Percentiles rank a stretch among this genome's conserved stretches.
Evolutionary conservation across 163 green algal species (phyloP).

Genomic region (Trebouxiophyceae sp.): DNA sequence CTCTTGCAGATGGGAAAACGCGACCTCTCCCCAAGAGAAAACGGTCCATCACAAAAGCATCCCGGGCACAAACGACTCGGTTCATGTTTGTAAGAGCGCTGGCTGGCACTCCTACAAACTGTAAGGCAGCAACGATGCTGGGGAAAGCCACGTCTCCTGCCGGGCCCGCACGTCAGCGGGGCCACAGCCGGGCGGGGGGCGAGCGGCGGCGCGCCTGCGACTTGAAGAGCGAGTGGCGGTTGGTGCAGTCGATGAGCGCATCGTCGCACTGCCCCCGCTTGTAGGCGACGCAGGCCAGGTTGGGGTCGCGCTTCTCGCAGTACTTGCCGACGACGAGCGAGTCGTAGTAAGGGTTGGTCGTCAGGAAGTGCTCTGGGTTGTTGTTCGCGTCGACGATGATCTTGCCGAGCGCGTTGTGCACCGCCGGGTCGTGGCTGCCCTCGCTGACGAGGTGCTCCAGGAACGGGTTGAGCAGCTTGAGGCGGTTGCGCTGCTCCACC

Average conservation of each 20-base stretch:
- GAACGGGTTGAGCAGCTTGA: constrained; percentile 93
- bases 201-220: too few species aligned
- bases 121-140: too few species aligned
- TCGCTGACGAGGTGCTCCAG: constrained; percentile 95
- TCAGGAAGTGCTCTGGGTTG: constrained; percentile 99
- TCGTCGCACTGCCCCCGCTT: constrained; percentile 95
- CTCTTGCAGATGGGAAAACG: too few species aligned
- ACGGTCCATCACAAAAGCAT: too few species aligned
- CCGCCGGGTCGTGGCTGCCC: constrained; percentile 64
- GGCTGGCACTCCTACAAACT: too few species aligned
- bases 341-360: constrained; percentile 99
- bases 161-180: too few species aligned
- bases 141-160: too few species aligned
- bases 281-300: constrained; percentile 95
- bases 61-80: too few species aligned
- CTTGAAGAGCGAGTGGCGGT: constrained; percentile 40
- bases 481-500: constrained; percentile 29
- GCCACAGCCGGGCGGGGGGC: too few species aligned
- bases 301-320: constrained; percentile 96
- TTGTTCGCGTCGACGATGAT: constrained; percentile 99
- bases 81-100: too few species aligned
- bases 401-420: constrained; percentile 96
- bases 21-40: too few species aligned
- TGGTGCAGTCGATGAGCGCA: constrained; percentile 94
- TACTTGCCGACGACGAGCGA: constrained; percentile 93